Conservation (phyloP, 306 rosid genomes). For the Vigna reflexopilosa region DNA sequence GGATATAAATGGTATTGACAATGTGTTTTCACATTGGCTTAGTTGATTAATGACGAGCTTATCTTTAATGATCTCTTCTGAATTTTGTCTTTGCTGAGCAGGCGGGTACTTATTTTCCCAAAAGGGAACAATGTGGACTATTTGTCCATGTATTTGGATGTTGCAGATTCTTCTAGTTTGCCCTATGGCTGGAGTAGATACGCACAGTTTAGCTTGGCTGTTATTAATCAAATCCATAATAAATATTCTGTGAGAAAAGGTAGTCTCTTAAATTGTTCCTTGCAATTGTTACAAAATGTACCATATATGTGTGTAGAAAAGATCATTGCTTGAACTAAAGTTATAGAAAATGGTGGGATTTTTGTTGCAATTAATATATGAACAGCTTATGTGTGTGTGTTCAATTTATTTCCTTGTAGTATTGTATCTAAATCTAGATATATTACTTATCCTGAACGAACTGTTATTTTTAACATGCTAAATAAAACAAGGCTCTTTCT, state of each 20-base stretch:
- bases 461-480: conserved; percentile 29
- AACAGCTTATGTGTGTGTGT: neutral
- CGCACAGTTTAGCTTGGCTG: conserved; percentile 87
- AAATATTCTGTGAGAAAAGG: conserved; percentile 85
- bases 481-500: conserved; percentile 2
- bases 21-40: conserved; percentile 10
- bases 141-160: conserved; percentile 90
- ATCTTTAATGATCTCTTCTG: conserved; percentile 39
- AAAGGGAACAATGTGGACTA: conserved; percentile 92
- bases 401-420: neutral
- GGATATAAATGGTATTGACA: conserved; percentile 78
- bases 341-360: conserved; percentile 23
- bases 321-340: conserved; percentile 25
- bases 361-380: conserved; percentile 34
- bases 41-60: conserved; percentile 11
- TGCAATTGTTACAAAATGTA: conserved; percentile 24
- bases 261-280: conserved; percentile 43
- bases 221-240: conserved; percentile 69
- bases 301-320: conserved; percentile 34
- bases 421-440: conserved; percentile 25
- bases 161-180: conserved; percentile 77
- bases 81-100: conserved; percentile 45
- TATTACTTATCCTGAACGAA: conserved; percentile 26
- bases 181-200: conserved; percentile 94
- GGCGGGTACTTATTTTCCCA: conserved; percentile 94